Base-by-base conservation (phyloP, 176 grass and related monocot genomes). In the Microstegium vimineum region DNA sequence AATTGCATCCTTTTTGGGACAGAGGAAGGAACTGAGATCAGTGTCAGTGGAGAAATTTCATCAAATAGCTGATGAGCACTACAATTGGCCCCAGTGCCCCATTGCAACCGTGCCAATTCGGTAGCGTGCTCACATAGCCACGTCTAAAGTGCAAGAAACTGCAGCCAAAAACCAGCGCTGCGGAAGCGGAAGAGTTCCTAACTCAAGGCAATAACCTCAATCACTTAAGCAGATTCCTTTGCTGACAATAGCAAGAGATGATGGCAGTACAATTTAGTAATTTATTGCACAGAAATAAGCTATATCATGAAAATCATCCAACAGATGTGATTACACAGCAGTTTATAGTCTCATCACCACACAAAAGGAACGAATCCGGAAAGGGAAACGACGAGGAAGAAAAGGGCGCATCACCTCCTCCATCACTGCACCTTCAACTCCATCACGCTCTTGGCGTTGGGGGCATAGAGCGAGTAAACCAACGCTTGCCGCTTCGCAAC, bases 401-500 rank as follows among this genome's bases (percentile, higher is more conserved):
- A 28, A 31, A 18, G 35, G 45, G 46, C 34, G 37, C 25, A 54
- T 30, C 78, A 80, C 87, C 80, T 83, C 45, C 36, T 61, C 47
- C 20, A 70, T 89, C 71, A 81, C 77, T 89, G 82, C 57, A 81
- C 30, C 47, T 96, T 82, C 59, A 87, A 64, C 83, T 95, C 96
- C 86, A 98, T 90, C 64, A 98, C 82, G 75, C 69, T 98, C 87
- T 93, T 98, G 59, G 89, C 26, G 70, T 91, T 91, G 17, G 92
- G 93, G 5, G 96, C 89, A 83, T 98, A 95, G 20, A 95, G 52
- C 6, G 90, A 88, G 86, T 98, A 95, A 45, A 98, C 91, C 23
- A 88, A 30, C 38, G 64, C 96, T 31, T 95, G 93, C 28, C 96
- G 54, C 89, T 87, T 91, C 17, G 80, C 89, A 22, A 95, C 90